A percentile compares a stretch with the other conserved stretches of the same genome.
These are phyloP conservation scores for Plasmodium yoelii DNA, from an alignment of 169 alveolate genomes.

Conservation along the genomic window DNA sequence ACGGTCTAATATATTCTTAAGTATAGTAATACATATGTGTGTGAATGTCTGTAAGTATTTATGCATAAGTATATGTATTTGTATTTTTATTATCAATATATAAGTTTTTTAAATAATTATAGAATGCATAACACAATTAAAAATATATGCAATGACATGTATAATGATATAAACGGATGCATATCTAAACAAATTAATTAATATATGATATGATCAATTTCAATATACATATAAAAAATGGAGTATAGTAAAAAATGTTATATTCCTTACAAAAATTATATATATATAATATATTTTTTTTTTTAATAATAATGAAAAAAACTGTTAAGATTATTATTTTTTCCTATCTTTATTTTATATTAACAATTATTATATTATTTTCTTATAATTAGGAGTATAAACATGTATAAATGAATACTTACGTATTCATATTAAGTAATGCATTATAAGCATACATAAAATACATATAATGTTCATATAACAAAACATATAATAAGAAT, in stretches of 20 bases:
- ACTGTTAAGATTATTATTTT: too few relatives aligned
- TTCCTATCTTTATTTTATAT: too few relatives aligned
- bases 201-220: constrained; percentile 24
- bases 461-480: too few relatives aligned
- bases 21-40: constrained; percentile 2
- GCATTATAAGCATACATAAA: too few relatives aligned
- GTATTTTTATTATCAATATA: not conserved
- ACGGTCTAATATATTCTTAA: not conserved
- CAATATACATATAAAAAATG: constrained; percentile 1
- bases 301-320: constrained; percentile 7
- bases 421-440: too few relatives aligned
- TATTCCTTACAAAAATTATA: not conserved
- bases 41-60: constrained; percentile 11
- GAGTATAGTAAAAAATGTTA: constrained; percentile 5
- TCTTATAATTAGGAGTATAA: too few relatives aligned
- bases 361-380: too few relatives aligned
- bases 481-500: too few relatives aligned
- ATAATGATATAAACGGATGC: constrained; percentile 16
- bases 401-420: too few relatives aligned
- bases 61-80: constrained; percentile 8
- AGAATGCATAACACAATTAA: not conserved
- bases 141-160: not conserved
- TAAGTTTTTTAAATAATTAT: not conserved
- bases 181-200: constrained; percentile 30
- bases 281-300: not conserved